phyloP scores from a whole-genome alignment of 2,329 filamentous ascomycete species.

The Exophiala oligosperma region DNA sequence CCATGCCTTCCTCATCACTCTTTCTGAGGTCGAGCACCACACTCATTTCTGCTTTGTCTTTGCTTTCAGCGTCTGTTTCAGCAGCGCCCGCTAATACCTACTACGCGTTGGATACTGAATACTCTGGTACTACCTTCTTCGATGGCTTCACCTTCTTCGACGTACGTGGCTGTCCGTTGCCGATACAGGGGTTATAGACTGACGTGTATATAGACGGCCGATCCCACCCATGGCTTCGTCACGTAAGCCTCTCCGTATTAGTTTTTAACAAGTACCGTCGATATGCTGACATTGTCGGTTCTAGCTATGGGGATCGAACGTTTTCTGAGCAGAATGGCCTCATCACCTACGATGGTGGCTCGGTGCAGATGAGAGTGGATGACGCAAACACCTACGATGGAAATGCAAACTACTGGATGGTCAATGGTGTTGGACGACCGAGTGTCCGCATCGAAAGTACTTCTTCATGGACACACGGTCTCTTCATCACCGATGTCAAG shows the following conservation, averaged over 20 bases:
- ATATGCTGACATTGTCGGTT: background rate
- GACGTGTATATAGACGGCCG: constrained; percentile 31
- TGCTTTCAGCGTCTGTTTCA: constrained; percentile 23
- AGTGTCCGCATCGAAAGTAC: constrained; percentile 48
- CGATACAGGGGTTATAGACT: background rate
- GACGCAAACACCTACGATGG: constrained; percentile 26
- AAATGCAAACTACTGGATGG: constrained; percentile 40
- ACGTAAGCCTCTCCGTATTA: constrained; percentile 25
- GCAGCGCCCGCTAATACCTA: constrained; percentile 11
- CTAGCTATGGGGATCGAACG: constrained; percentile 43
- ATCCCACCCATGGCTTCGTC: constrained; percentile 53
- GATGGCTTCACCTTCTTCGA: constrained; percentile 51
- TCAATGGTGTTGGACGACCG: constrained; percentile 42
- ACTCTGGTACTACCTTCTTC: constrained; percentile 51
- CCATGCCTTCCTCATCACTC: constrained; percentile 31
- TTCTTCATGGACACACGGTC: constrained; percentile 45
- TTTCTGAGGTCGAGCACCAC: constrained; percentile 32
- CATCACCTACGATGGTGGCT: constrained; percentile 25
- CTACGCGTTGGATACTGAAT: constrained; percentile 38
- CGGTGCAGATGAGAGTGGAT: constrained; percentile 22
- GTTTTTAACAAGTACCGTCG: background rate
- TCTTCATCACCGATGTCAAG: constrained; percentile 49
- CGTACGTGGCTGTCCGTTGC: constrained; percentile 13
- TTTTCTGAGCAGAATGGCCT: constrained; percentile 37
- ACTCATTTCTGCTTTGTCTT: constrained; percentile 29